A percentile compares a stretch with the other conserved stretches of the same genome.
Evolutionary conservation across 2,329 filamentous ascomycete species (phyloP).

Genomic region (Catunica adiposa): DNA sequence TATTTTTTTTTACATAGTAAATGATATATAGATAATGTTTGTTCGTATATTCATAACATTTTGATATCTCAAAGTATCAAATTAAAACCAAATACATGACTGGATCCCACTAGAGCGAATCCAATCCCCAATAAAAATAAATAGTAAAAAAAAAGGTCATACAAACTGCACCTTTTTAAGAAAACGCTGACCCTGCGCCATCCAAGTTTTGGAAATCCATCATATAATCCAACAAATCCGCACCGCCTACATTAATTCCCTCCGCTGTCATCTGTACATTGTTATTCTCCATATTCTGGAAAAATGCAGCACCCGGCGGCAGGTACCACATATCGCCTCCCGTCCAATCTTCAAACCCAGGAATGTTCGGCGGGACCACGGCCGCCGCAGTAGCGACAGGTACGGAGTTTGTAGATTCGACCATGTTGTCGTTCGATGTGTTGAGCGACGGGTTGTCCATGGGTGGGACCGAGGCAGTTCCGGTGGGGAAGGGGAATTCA

Average conservation of each 20-base stretch:
- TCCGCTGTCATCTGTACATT: conserved; percentile 50
- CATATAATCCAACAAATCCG: conserved; percentile 53
- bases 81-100: too few species aligned
- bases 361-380: conserved; percentile 16
- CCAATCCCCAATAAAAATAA: too few species aligned
- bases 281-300: conserved; percentile 45
- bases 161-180: background rate
- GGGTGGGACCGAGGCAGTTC: conserved; percentile 25
- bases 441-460: conserved; percentile 2
- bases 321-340: conserved; percentile 52
- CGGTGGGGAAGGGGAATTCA: conserved; percentile 36
- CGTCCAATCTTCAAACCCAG: conserved; percentile 35
- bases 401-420: background rate
- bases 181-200: background rate
- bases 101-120: too few species aligned
- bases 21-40: background rate
- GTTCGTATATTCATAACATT: too few species aligned
- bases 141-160: too few species aligned
- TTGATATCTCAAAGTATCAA: too few species aligned
- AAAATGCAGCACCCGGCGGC: conserved; percentile 45
- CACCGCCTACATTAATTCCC: conserved; percentile 48
- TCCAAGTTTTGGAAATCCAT: conserved; percentile 29
- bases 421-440: background rate
- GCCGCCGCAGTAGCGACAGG: too few species aligned
- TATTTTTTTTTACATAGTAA: background rate